Base-by-base conservation (phyloP, 75 land plant genomes). In the Picea sitchensis region DNA sequence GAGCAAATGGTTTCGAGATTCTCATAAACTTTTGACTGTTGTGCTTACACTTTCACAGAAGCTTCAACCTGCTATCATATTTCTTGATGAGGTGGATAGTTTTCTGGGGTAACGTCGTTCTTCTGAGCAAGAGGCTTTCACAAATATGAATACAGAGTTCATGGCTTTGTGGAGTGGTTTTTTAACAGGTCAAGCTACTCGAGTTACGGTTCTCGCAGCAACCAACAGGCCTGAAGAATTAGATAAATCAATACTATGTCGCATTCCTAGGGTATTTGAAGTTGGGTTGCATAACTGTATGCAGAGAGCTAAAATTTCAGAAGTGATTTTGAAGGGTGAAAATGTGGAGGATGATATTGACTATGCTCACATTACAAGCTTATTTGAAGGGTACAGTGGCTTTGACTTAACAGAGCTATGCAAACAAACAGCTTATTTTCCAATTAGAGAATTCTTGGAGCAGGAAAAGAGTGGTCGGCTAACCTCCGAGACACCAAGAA, bases 61-160 rank as follows among this genome's bases (percentile, higher is more conserved):
- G 63, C 93, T 97, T 60, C 98, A 97, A 79, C 99, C 99, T 69
- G 89, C 98, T 57, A 97, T 97, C 30, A 97, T 97, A 30, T 97
- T 97, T 77, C 88, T 97, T 85, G 99, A 97, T 84, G 99, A 97
- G 83, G 99, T 95, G 20, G 99, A 97, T 79, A 97, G 98, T 79
- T 97, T 97, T 81, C 80, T 97, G 86, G 96, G 99, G 8, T 98
- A 95, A 78, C 93, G 99, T 2, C 90, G 94, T 13, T 82, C 59
- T 17, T 82, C 93, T n/a, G 99, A 97, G 65, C 92, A 97, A 80
- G 98, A 97, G 81, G 92, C 94, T 44, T 57, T 93, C 41, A 84
- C 94, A 41, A 93, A 91, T 58, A 97, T 97, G 98, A 97, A 97
- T 26, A 26, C 0, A 26, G 26, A 26, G 26, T 26, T 26, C 26